phyloP scores from a whole-genome alignment of 805 yeast species.

The Wickerhamiella azymoides region DNA sequence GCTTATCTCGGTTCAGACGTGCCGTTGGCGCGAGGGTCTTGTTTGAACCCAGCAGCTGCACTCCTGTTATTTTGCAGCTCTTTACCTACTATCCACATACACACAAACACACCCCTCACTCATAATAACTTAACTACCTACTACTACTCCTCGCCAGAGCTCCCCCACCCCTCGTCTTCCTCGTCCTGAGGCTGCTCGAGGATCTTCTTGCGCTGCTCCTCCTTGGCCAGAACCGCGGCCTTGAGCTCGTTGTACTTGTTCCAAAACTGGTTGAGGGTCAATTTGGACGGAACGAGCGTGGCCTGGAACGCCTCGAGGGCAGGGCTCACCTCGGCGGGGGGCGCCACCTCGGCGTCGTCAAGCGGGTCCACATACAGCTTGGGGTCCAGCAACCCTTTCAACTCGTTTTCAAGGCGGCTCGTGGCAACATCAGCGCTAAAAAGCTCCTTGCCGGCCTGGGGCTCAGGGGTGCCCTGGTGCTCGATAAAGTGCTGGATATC shows the following conservation, averaged over 20 bases:
- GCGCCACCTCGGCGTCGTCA: neutral
- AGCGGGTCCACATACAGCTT: neutral
- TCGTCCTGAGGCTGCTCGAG: slow-evolving; percentile 31
- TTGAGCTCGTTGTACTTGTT: slow-evolving; percentile 46
- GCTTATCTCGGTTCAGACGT: no score
- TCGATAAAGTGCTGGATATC: slow-evolving; percentile 31
- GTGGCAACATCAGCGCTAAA: slow-evolving; percentile 31
- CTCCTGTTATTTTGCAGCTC: no score
- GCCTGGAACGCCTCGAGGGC: slow-evolving; percentile 44
- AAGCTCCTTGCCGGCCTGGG: slow-evolving; percentile 24
- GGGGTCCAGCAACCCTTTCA: slow-evolving; percentile 32
- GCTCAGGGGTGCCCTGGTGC: slow-evolving; percentile 20
- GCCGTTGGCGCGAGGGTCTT: no score
- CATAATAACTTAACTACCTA: neutral
- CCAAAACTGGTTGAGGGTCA: slow-evolving; percentile 61
- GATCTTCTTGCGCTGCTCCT: slow-evolving; percentile 50
- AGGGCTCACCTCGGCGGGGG: slow-evolving; percentile 23
- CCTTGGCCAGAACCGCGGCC: slow-evolving; percentile 42
- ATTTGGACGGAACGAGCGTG: slow-evolving; percentile 49
- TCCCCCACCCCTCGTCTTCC: slow-evolving; percentile 35
- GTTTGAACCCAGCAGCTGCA: no score
- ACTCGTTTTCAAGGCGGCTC: slow-evolving; percentile 47
- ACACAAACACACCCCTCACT: no score
- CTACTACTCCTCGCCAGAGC: slow-evolving; percentile 12
- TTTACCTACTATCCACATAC: no score